phyloP scores from a whole-genome alignment of 352 stramenopile species.

The Pythium chondricola region DNA sequence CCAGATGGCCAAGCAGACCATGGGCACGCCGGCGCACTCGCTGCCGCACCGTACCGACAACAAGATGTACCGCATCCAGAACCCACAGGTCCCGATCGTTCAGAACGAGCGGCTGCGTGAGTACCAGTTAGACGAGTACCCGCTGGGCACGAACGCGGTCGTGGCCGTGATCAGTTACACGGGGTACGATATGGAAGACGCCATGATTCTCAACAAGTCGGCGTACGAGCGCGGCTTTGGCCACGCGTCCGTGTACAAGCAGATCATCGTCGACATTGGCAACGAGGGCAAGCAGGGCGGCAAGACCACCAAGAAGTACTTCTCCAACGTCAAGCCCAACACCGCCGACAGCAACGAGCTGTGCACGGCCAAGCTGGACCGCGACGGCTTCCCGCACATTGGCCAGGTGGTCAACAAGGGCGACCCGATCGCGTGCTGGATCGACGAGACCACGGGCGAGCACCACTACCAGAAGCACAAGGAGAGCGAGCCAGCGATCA shows the following conservation, averaged over 20 bases:
- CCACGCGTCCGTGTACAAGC: slow-evolving; percentile 99
- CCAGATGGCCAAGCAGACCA: slow-evolving; percentile 99
- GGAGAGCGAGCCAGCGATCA: slow-evolving; percentile 94
- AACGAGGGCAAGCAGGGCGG: slow-evolving; percentile 56
- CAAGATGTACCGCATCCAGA: slow-evolving; percentile 99
- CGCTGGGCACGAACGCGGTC: slow-evolving; percentile 98
- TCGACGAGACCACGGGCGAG: slow-evolving; percentile 93
- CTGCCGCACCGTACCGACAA: slow-evolving; percentile 96
- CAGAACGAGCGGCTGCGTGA: slow-evolving; percentile 94
- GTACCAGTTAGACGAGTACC: slow-evolving; percentile 99
- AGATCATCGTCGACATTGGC: slow-evolving; percentile 91
- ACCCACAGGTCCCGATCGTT: slow-evolving; percentile 97
- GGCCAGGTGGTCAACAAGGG: slow-evolving; percentile 93
- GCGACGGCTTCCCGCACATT: slow-evolving; percentile 96
- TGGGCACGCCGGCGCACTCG: slow-evolving; percentile 98
- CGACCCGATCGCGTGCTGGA: slow-evolving; percentile 94
- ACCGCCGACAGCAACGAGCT: slow-evolving; percentile 27
- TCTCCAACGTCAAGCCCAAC: slow-evolving; percentile 90
- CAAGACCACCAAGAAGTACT: slow-evolving; percentile 81
- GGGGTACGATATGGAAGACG: slow-evolving; percentile 96
- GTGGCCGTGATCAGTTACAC: slow-evolving; percentile 99
- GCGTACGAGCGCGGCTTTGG: slow-evolving; percentile 98
- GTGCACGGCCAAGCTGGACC: slow-evolving; percentile 84
- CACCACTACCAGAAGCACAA: slow-evolving; percentile 95
- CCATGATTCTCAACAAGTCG: slow-evolving; percentile 99